These are phyloP conservation scores for Phytophthora macrochlamydospora DNA, from an alignment of 352 stramenopile species.

Conservation along the genomic window DNA sequence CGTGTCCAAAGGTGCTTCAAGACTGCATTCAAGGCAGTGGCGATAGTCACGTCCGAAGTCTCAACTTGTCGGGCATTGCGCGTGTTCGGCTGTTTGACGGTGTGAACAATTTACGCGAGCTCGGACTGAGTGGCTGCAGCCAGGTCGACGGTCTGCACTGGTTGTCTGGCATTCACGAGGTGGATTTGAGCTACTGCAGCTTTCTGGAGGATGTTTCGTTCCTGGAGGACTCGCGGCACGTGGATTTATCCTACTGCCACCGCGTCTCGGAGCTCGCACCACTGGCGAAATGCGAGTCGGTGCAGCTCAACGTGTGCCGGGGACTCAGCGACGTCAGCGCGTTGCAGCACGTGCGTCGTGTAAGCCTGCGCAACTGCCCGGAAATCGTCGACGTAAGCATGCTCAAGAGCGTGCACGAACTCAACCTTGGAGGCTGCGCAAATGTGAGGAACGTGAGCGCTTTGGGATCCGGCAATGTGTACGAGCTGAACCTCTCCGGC, in stretches of 20 bases:
- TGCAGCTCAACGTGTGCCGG: slow-evolving; percentile 72
- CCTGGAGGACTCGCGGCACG: slow-evolving; percentile 38
- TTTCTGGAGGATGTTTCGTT: slow-evolving; percentile 57
- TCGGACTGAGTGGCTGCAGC: slow-evolving; percentile 67
- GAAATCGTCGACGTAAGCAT: slow-evolving; percentile 49
- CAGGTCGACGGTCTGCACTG: slow-evolving; percentile 51
- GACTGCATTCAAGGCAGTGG: slow-evolving; percentile 23
- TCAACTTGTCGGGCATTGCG: slow-evolving; percentile 58
- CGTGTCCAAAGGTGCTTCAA: slow-evolving; percentile 39
- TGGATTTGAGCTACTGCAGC: slow-evolving; percentile 75
- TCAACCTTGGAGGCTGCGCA: slow-evolving; percentile 65
- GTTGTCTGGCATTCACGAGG: slow-evolving; percentile 42
- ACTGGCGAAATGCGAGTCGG: slow-evolving; percentile 46
- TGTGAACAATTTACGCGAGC: slow-evolving; percentile 44
- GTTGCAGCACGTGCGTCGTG: slow-evolving; percentile 37
- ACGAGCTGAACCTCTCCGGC: slow-evolving; percentile 56
- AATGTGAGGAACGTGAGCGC: slow-evolving; percentile 49
- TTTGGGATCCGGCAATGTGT: slow-evolving; percentile 37
- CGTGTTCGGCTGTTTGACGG: slow-evolving; percentile 62
- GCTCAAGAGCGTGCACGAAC: slow-evolving; percentile 50
- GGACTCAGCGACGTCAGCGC: slow-evolving; percentile 52
- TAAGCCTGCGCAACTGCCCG: slow-evolving; percentile 71
- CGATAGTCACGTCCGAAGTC: slow-evolving; percentile 27
- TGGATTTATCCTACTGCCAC: slow-evolving; percentile 80
- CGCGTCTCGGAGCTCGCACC: slow-evolving; percentile 49